These are phyloP conservation scores for Musa balbisiana DNA, from an alignment of 202 grass and related monocot species.

Conservation along the genomic window DNA sequence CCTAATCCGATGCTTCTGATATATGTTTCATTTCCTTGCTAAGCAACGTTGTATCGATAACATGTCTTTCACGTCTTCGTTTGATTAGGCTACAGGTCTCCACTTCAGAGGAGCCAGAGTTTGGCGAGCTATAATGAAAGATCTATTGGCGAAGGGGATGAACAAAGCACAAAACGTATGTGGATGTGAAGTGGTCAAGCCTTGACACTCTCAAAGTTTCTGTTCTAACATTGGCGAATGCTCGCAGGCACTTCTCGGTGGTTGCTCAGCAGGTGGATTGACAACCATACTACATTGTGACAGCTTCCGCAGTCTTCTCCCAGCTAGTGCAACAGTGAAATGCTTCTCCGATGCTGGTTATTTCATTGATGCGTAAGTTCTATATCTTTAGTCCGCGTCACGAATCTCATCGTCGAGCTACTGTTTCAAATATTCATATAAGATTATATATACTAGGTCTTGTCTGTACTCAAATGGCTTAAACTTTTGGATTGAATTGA, in stretches of 20 bases:
- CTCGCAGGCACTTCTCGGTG: constrained; percentile 76
- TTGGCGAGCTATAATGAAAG: constrained; percentile 47
- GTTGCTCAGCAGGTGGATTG: constrained; percentile 88
- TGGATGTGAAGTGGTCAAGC: not conserved
- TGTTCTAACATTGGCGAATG: not conserved
- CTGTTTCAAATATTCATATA: no score
- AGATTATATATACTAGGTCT: no score
- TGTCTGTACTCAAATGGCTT: no score
- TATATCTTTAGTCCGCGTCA: no score
- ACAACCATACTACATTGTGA: constrained; percentile 89
- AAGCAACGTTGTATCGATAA: not conserved
- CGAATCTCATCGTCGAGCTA: no score
- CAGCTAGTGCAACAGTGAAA: constrained; percentile 47
- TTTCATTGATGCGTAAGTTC: constrained; percentile 40
- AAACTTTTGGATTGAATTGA: no score
- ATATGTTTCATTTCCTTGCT: not conserved
- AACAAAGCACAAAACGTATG: constrained; percentile 55
- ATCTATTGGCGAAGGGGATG: constrained; percentile 72
- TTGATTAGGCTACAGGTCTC: constrained; percentile 43
- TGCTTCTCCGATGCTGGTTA: constrained; percentile 93
- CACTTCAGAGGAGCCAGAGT: constrained; percentile 64
- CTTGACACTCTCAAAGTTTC: not conserved
- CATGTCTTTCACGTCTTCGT: not conserved
- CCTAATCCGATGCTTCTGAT: not conserved
- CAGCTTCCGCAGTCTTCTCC: constrained; percentile 59